Conservation (phyloP, 2,329 filamentous ascomycete genomes). For the Phaeoacremonium minimum region DNA sequence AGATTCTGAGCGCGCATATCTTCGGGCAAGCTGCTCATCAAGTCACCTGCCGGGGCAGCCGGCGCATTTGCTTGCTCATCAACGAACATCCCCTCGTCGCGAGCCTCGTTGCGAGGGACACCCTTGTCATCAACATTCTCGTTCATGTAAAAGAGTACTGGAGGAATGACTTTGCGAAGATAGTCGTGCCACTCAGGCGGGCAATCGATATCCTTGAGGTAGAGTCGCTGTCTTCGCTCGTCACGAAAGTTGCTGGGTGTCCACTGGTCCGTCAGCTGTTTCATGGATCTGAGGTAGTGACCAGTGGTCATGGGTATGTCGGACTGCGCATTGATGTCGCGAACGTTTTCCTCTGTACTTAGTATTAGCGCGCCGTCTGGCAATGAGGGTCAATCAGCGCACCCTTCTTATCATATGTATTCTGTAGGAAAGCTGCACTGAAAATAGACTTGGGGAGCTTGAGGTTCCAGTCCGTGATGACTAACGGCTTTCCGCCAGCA, state of each 20-base stretch:
- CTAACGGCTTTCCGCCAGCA: slow-evolving; percentile 77
- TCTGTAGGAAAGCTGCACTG: slow-evolving; percentile 73
- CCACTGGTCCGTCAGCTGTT: slow-evolving; percentile 78
- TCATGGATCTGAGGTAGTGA: slow-evolving; percentile 88
- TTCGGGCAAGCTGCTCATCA: slow-evolving; percentile 87
- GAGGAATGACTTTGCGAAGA: slow-evolving; percentile 72
- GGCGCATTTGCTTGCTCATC: slow-evolving; percentile 47
- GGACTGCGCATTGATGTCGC: slow-evolving; percentile 69
- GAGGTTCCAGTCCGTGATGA: slow-evolving; percentile 84
- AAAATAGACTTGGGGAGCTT: slow-evolving; percentile 75
- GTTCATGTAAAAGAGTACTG: slow-evolving; percentile 85
- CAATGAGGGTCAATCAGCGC: slow-evolving; percentile 19
- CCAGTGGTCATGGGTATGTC: slow-evolving; percentile 82
- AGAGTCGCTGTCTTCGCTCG: slow-evolving; percentile 77
- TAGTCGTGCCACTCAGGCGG: slow-evolving; percentile 81
- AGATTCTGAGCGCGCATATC: slow-evolving; percentile 92
- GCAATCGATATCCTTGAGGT: slow-evolving; percentile 96
- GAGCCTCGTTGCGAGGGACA: slow-evolving; percentile 14
- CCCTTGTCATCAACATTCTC: slow-evolving; percentile 58
- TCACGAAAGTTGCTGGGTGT: slow-evolving; percentile 71
- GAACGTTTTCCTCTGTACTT: slow-evolving; percentile 69
- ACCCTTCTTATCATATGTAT: slow-evolving; percentile 77
- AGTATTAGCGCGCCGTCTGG: slow-evolving; percentile 13
- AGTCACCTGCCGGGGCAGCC: slow-evolving; percentile 73
- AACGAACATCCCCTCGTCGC: slow-evolving; percentile 34